A percentile compares a stretch with the other conserved stretches of the same genome.
These are phyloP conservation scores for Microsporum canis DNA, from an alignment of 2,329 filamentous ascomycete species.

Conservation along the genomic window DNA sequence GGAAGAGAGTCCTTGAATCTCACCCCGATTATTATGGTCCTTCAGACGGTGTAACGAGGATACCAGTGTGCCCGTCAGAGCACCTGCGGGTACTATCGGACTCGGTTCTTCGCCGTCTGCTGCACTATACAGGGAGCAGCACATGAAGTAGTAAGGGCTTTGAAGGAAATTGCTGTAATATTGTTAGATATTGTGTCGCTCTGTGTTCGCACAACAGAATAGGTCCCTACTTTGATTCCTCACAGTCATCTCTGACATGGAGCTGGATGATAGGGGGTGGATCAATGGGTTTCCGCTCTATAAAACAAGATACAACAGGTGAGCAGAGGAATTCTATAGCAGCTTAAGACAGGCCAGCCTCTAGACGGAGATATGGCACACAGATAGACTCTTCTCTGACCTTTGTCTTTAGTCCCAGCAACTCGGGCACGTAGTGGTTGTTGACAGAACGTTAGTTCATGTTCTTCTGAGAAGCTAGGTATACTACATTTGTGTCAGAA, in stretches of 20 bases:
- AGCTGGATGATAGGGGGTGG: conserved; percentile 73
- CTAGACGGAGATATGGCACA: background rate
- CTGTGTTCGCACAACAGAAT: background rate
- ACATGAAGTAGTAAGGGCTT: conserved; percentile 55
- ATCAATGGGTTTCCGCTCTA: conserved; percentile 77
- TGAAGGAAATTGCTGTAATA: conserved; percentile 46
- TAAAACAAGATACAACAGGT: background rate
- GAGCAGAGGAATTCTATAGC: background rate
- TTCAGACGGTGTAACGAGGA: conserved; percentile 76
- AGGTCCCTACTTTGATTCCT: conserved; percentile 47
- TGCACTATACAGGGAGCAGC: conserved; percentile 44
- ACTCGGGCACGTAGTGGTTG: conserved; percentile 57
- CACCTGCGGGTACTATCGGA: conserved; percentile 37
- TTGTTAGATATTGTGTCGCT: background rate
- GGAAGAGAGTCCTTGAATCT: conserved; percentile 12
- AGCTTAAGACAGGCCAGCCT: background rate
- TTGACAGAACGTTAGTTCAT: conserved; percentile 51
- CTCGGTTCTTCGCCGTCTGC: conserved; percentile 34
- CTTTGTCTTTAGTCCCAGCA: conserved; percentile 63
- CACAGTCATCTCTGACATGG: conserved; percentile 38
- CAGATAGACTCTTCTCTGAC: conserved; percentile 31
- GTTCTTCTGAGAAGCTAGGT: conserved; percentile 26
- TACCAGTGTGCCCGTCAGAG: conserved; percentile 59
- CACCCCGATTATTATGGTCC: conserved; percentile 57
- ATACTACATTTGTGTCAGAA: background rate